phyloP scores from a whole-genome alignment of 371 early-diverging fungal genomes.

The Mortierella sp. region DNA sequence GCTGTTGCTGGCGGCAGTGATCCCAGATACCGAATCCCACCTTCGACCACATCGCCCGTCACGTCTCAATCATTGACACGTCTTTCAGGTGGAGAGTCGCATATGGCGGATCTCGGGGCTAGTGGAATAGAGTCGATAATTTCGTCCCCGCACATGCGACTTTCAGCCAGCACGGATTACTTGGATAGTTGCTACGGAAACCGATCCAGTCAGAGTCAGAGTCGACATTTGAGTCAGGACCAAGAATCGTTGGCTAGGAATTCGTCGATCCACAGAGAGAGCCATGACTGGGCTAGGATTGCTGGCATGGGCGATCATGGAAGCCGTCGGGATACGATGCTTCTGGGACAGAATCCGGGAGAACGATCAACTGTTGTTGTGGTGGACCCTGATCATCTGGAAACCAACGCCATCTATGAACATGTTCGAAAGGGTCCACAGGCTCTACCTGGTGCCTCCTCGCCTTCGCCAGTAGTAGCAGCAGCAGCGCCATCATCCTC shows the following conservation, averaged over 20 bases:
- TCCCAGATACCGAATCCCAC: too few species aligned
- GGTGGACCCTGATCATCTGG: conserved; percentile 24
- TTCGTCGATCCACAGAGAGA: conserved; percentile 1
- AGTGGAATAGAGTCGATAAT: too few species aligned
- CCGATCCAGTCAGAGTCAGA: not conserved
- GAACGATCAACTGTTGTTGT: conserved; percentile 3
- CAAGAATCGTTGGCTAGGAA: not conserved
- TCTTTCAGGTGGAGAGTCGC: too few species aligned
- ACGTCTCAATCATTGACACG: too few species aligned
- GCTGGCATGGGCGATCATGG: not conserved
- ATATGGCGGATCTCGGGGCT: too few species aligned
- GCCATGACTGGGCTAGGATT: conserved; percentile 1
- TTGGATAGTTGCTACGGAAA: conserved; percentile 3
- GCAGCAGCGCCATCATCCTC: too few species aligned
- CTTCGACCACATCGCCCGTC: too few species aligned
- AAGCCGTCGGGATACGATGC: too few species aligned
- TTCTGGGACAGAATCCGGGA: not conserved
- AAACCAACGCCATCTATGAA: conserved; percentile 20
- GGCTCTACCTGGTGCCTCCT: conserved; percentile 8
- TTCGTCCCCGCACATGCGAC: conserved; percentile 6
- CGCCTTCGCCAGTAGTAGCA: too few species aligned
- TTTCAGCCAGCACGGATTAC: conserved; percentile 10
- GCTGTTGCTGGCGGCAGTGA: too few species aligned
- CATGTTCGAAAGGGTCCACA: conserved; percentile 32
- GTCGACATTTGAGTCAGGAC: conserved; percentile 13